Evolutionary conservation across 306 rosid genomes (phyloP).

Genomic region (Astragalus glycyphyllos): DNA sequence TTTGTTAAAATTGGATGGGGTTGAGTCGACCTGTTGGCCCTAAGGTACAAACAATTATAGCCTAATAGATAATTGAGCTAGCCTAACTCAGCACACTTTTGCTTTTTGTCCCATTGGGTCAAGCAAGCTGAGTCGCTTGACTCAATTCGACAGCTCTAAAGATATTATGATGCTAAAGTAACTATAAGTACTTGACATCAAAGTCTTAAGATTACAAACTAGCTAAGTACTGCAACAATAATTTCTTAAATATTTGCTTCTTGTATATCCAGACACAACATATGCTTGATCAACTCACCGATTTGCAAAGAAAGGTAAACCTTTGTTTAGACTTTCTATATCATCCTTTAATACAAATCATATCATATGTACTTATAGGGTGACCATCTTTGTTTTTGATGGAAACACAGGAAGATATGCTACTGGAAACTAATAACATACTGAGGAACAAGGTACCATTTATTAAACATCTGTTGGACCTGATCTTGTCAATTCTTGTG

Average conservation of each 20-base stretch:
- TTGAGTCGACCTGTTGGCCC: too few species aligned
- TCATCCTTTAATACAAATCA: background rate
- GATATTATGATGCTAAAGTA: background rate
- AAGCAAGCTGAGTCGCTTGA: too few species aligned
- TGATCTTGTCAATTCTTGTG: background rate
- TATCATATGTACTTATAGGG: slow-evolving; percentile 15
- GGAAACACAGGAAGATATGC: slow-evolving; percentile 64
- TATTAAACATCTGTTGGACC: background rate
- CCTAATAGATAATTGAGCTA: too few species aligned
- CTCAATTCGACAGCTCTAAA: too few species aligned
- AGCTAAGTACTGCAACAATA: background rate
- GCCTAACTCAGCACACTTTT: too few species aligned
- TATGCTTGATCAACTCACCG: slow-evolving; percentile 62
- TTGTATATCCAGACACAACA: slow-evolving; percentile 61
- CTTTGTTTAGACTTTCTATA: slow-evolving; percentile 2
- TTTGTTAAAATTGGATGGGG: too few species aligned
- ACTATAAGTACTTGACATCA: background rate
- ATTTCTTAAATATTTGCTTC: slow-evolving; percentile 23
- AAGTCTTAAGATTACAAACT: slow-evolving; percentile 6
- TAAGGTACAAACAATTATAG: too few species aligned
- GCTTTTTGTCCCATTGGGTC: too few species aligned
- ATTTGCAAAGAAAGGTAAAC: slow-evolving; percentile 68
- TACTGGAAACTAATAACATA: slow-evolving; percentile 62
- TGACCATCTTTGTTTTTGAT: slow-evolving; percentile 28
- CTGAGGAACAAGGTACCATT: slow-evolving; percentile 66